These are phyloP conservation scores for Cercospora zeae-maydis DNA, from an alignment of 2,329 filamentous ascomycete genomes.

Conservation along the genomic window DNA sequence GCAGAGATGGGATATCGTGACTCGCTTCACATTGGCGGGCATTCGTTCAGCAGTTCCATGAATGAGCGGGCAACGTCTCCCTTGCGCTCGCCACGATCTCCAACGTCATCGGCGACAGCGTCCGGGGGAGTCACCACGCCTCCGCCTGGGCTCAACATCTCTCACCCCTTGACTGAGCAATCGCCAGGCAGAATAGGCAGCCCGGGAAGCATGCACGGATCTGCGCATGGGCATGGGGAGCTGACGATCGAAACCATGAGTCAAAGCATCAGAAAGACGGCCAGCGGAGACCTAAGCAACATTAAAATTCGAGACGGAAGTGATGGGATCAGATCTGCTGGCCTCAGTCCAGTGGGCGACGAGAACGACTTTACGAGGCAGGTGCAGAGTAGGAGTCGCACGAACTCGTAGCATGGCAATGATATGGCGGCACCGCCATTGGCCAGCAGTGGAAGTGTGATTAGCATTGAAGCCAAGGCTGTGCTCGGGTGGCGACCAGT, in stretches of 20 bases:
- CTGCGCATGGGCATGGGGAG: constrained; percentile 53
- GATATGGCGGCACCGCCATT: neutral
- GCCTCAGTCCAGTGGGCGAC: constrained; percentile 29
- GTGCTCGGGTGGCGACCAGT: neutral
- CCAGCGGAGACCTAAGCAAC: constrained; percentile 68
- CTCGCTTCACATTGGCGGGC: constrained; percentile 54
- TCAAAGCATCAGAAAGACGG: constrained; percentile 80
- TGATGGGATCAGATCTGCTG: constrained; percentile 33
- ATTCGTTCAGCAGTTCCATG: constrained; percentile 20
- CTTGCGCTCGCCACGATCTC: constrained; percentile 63
- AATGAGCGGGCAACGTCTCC: constrained; percentile 73
- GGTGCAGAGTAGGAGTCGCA: constrained; percentile 24
- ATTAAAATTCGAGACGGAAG: constrained; percentile 2
- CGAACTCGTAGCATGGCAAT: constrained; percentile 23
- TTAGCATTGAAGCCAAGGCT: neutral
- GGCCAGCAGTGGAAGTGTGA: neutral
- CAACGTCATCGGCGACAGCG: constrained; percentile 22
- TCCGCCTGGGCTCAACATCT: constrained; percentile 50
- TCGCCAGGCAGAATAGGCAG: constrained; percentile 21
- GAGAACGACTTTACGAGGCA: constrained; percentile 19
- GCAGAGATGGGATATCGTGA: constrained; percentile 62
- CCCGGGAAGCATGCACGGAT: constrained; percentile 35
- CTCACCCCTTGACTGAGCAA: constrained; percentile 20
- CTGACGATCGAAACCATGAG: constrained; percentile 91
- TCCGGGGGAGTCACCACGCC: constrained; percentile 28